Conservation (phyloP, 768 basidiomycete species). For the Russula abietina region DNA sequence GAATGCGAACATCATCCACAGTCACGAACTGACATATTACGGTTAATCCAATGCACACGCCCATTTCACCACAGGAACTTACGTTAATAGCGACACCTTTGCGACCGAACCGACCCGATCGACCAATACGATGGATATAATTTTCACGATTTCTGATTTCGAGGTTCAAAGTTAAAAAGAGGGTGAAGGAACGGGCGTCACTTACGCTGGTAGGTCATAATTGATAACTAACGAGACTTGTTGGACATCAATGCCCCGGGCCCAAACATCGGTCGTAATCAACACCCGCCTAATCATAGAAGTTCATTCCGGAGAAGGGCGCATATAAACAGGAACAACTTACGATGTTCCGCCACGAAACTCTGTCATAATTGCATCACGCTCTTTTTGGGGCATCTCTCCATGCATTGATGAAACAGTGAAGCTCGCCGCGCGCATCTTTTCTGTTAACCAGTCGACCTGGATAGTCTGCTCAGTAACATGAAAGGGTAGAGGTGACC, state of each 20-base stretch:
- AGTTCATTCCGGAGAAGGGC: background rate
- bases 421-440: constrained; percentile 98
- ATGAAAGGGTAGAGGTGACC: background rate
- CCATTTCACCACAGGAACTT: constrained; percentile 28
- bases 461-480: constrained; percentile 28
- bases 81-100: constrained; percentile 99
- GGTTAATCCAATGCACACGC: background rate
- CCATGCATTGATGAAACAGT: constrained; percentile 96
- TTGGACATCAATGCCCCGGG: constrained; percentile 96
- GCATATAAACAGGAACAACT: constrained; percentile 31
- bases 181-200: constrained; percentile 24
- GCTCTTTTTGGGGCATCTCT: constrained; percentile 93
- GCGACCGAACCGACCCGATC: constrained; percentile 96
- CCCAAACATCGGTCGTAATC: constrained; percentile 96
- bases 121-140: constrained; percentile 99
- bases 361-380: constrained; percentile 95
- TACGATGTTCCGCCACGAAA: constrained; percentile 91
- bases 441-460: constrained; percentile 98
- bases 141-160: constrained; percentile 84
- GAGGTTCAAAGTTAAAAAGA: constrained; percentile 3
- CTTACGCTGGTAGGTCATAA: constrained; percentile 90
- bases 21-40: constrained; percentile 65
- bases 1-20: constrained; percentile 91
- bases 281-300: constrained; percentile 64
- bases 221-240: constrained; percentile 97